Base-by-base conservation (phyloP, 192 early-diverging fungal genomes). In the Rhizophagus prolifer region DNA sequence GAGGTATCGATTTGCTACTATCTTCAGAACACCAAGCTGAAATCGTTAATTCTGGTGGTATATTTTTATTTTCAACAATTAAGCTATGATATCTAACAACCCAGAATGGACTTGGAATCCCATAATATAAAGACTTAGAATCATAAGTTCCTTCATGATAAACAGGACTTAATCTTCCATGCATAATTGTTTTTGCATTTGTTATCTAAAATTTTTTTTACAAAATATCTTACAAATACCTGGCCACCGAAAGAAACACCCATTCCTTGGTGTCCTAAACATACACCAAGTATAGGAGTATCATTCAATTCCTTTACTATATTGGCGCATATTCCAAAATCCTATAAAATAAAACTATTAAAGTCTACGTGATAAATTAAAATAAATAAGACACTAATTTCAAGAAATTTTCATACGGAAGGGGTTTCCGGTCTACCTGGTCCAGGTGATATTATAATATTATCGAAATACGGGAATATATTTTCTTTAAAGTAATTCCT, bases 41-140 rank as follows among this genome's bases (percentile, higher is more conserved):
- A 2, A 88, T 70, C 21, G 85, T 71, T n/a, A 95, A 80, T 60
- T 83, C 80, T 1, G 81, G 14, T 13, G 93, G 91, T 9, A 94
- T 69, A 77, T 82, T 72, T 41, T 88, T 63, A 34, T 81, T 82
- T 60, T 90, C 85, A 4, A 95, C 90, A 2, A 95, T 85, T 25
- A 98, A 81, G 8, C 95, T 97, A 72, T 98, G 97, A 79, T 98
- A 98, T 58, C 97, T 81, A 9, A 97, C 96, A 0, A 89, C 95
- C 58, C 79, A 80, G 79, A 97, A 95, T 3, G 86, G 83, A 14
- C 79, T 78, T 3, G 91, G 90, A 10, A 97, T 81, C 1, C 79
- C 79, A 16, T 81, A 78, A 71, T 96, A 90, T 26, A 97, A 60
- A 41, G 70, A 73, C 3, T 67, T 68, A 2, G 58, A 46, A 58